Evolutionary conservation across 768 basidiomycete genomes (phyloP).

Genomic region (Boletus subparvulus): DNA sequence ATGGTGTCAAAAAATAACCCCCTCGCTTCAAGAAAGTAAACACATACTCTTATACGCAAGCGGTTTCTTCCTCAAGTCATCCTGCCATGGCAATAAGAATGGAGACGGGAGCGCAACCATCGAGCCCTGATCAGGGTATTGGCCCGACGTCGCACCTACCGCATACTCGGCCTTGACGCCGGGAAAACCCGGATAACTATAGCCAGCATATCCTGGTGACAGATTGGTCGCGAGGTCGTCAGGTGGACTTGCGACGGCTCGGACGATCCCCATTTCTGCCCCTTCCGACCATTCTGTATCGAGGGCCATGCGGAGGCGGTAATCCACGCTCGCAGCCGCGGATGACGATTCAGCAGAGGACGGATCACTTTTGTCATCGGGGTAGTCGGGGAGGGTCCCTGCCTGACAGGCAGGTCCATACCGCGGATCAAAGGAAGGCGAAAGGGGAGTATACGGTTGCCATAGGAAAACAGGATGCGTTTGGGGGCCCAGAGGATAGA

Average conservation of each 20-base stretch:
- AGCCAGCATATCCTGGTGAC: constrained; percentile 9
- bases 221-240: constrained; percentile 11
- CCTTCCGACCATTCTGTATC: constrained; percentile 2
- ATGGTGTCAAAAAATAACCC: background rate
- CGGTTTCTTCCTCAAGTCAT: constrained; percentile 19
- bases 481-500: constrained; percentile 18
- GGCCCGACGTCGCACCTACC: constrained; percentile 10
- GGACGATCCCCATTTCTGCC: background rate
- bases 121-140: background rate
- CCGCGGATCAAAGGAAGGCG: constrained; percentile 16
- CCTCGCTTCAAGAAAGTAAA: background rate
- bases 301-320: constrained; percentile 5
- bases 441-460: constrained; percentile 33
- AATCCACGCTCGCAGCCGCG: constrained; percentile 11
- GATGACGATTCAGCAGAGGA: constrained; percentile 26
- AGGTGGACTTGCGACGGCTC: constrained; percentile 3
- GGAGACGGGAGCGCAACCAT: constrained; percentile 2
- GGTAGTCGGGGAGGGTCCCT: constrained; percentile 16
- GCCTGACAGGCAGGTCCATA: constrained; percentile 8
- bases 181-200: constrained; percentile 16
- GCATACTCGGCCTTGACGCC: constrained; percentile 9
- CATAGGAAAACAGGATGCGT: constrained; percentile 19
- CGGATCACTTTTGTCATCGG: constrained; percentile 28
- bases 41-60: constrained; percentile 32
- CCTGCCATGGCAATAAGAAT: constrained; percentile 9